A percentile compares a stretch with the other conserved stretches of the same genome.
Conservation (phyloP, 2,329 filamentous ascomycete species). For the Pseudocercospora eumusae region DNA sequence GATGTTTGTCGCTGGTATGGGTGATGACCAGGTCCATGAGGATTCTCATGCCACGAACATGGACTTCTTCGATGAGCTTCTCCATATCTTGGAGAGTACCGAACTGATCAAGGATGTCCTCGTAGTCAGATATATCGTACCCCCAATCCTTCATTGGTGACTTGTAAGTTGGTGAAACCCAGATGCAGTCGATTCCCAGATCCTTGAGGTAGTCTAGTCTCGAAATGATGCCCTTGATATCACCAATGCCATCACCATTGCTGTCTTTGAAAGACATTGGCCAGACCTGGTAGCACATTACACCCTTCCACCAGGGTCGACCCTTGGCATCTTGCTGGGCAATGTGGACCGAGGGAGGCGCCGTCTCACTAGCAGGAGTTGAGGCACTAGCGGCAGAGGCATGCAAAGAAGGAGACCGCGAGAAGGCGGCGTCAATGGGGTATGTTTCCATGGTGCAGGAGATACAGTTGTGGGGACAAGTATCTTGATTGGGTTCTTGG, state of each 20-base stretch:
- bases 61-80: slow-evolving; percentile 59
- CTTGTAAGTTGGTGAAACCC: slow-evolving; percentile 66
- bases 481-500: not conserved
- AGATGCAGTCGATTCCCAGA: slow-evolving; percentile 65
- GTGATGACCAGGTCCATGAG: slow-evolving; percentile 78
- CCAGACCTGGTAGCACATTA: slow-evolving; percentile 50
- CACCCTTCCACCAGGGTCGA: slow-evolving; percentile 50
- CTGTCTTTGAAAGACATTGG: slow-evolving; percentile 53
- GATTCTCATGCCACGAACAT: slow-evolving; percentile 66
- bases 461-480: not conserved
- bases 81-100: slow-evolving; percentile 69
- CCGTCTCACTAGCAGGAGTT: not conserved
- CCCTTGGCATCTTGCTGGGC: slow-evolving; percentile 18
- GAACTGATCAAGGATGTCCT: slow-evolving; percentile 64
- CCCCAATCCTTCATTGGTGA: slow-evolving; percentile 66
- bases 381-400: not conserved
- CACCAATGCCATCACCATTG: slow-evolving; percentile 61
- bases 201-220: slow-evolving; percentile 61
- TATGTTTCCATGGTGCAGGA: not conserved
- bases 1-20: slow-evolving; percentile 67
- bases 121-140: slow-evolving; percentile 70
- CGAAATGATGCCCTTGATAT: slow-evolving; percentile 63
- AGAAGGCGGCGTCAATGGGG: not conserved
- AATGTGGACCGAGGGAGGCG: not conserved
- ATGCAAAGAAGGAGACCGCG: not conserved